Base-by-base conservation (phyloP, 179 eudicot species). In the Camellia oleifera region DNA sequence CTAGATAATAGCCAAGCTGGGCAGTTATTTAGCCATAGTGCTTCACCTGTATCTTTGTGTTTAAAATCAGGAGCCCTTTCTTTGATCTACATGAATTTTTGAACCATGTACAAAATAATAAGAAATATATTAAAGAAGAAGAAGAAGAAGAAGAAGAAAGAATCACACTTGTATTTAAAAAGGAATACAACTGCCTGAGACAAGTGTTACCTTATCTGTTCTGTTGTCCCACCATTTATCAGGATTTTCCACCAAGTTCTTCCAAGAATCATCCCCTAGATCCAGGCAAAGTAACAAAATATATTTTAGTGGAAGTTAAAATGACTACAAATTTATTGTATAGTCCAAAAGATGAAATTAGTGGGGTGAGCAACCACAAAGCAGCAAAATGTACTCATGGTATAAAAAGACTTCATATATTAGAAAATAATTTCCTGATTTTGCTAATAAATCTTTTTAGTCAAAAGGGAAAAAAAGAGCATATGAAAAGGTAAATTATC, bases 201-300 rank as follows among this genome's bases (percentile, higher is more conserved):
- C 71, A 18, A 62, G 42, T 2, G 4, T 45, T 72, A 85, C 81
- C 87, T 86, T 88, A n/a, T 45, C 18, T n/a, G 23, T 52, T 79
- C 91, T 83, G 61, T 86, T 83, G 82, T 86, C 91, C 89, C 89
- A 86, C 91, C 91, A 88, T 72, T 81, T 80, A 32, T 61, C 64
- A 46, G 88, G 88, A 79, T 86, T 85, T 77, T 84, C 86, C 17
- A 83, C 81, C 85, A 88, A 83, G 72, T 82, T 57, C 69, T 80
- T 84, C 91, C 91, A 86, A 58, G 75, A 75, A 52, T 77, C 86
- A 60, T 78, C 84, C 7, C 15, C 71, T 74, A n/a, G 40, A 72
- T 44, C 79, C 54, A 57, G 57, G 18, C 40, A 68, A 54, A 42
- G 50, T 13, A 69, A 8, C 40, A 13, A 14, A 40, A 17, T 44